Evolutionary conservation across 106 monocot species (phyloP), one percentile per base, ranked within the genome.

Genomic region (Xerophyta viscosa): DNA sequence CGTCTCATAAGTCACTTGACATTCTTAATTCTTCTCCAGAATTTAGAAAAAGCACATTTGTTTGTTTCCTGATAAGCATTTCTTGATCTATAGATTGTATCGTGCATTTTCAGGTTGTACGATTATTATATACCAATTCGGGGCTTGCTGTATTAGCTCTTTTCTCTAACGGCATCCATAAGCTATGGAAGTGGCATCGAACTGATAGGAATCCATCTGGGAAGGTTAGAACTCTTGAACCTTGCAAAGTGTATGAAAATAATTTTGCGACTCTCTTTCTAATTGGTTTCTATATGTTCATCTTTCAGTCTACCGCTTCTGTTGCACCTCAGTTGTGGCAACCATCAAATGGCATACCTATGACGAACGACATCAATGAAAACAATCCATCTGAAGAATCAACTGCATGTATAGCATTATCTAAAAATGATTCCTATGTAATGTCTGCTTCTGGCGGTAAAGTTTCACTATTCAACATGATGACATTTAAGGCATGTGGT

Each of bases 371-470:
- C 14, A 63, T 61, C 46, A 50, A 56, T 27, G 61, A 70, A 37
- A 57, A 45, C 2, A 80, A 62, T 54, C 65, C 15, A 20, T 31
- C 74, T 57, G 80, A 75, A 45, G 80, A 75, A 45, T 51, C 70
- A 47, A 56, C 69, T 43, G 65, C 69, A 15, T 76, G 73, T 66
- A 73, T 86, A 60, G 86, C 80, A 24, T 63, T 80, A 37, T 86
- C 86, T 56, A 86, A 86, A 58, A 86, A 80, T 33, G 86, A 80
- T 66, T 86, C 73, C 12, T 86, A 86, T 67, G 80, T 81, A 30
- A 77, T 81, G 73, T 86, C 86, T 13, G 80, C 86, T 61, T 86
- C 80, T 17, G 86, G 86, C n/a, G 86, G 86, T 27, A 81, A 80
- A 48, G 73, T 86, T 39, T 86, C 80, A 3, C 52, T 86, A 9